These are phyloP conservation scores for Phoenix roebelenii DNA, from an alignment of 176 grass and related monocot genomes.

Conservation along the genomic window DNA sequence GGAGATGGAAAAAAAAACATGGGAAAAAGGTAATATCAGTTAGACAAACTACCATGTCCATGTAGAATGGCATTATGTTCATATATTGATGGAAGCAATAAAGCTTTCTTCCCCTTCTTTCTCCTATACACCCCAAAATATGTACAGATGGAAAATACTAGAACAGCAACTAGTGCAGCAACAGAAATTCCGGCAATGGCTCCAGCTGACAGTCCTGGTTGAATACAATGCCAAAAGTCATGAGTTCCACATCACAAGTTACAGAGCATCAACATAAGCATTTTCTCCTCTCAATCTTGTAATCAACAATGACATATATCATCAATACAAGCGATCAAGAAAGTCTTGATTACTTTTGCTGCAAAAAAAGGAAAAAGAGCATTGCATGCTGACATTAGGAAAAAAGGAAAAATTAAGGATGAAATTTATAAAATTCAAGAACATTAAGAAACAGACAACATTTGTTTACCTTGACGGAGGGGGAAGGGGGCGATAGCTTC, in stretches of 20 bases:
- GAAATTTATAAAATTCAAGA: background rate
- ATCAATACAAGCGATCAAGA: background rate
- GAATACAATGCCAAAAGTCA: background rate
- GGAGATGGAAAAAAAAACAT: background rate
- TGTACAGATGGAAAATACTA: background rate
- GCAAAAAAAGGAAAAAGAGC: background rate
- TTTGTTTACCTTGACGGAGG: background rate
- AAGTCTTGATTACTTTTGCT: constrained; percentile 3
- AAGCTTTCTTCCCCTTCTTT: constrained; percentile 2
- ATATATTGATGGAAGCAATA: background rate
- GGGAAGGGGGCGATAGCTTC: constrained; percentile 1
- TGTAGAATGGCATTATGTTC: background rate
- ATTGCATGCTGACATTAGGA: too few relatives aligned
- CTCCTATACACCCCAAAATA: constrained; percentile 4
- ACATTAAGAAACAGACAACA: too few relatives aligned
- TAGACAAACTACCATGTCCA: constrained; percentile 2
- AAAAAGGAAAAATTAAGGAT: background rate
- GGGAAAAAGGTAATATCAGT: constrained; percentile 1
- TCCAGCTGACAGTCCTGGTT: constrained; percentile 3
- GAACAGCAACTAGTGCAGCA: constrained; percentile 1
- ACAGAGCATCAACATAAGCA: too few relatives aligned
- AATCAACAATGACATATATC: background rate
- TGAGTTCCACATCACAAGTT: background rate
- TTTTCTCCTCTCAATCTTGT: background rate
- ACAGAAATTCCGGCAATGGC: constrained; percentile 1